phyloP scores from a whole-genome alignment of 768 basidiomycete genomes.

The Pluteus cervinus region DNA sequence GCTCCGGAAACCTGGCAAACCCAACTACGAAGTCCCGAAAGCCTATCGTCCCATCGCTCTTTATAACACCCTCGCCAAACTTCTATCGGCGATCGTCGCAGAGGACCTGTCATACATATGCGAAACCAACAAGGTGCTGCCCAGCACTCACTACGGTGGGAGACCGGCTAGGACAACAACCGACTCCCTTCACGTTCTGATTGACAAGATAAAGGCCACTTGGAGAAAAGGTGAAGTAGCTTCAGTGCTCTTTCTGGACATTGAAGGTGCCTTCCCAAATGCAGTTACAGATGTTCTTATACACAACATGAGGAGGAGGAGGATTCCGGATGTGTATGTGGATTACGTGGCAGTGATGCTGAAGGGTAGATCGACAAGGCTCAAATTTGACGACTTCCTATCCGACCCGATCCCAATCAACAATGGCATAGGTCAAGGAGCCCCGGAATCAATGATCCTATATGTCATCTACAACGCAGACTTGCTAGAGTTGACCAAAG shows the following conservation, averaged over 20 bases:
- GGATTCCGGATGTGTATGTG: conserved; percentile 24
- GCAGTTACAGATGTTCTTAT: conserved; percentile 9
- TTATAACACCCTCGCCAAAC: not conserved
- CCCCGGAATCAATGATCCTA: conserved; percentile 7
- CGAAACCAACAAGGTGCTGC: conserved; percentile 27
- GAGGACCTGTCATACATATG: too few relatives aligned
- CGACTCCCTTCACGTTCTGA: conserved; percentile 26
- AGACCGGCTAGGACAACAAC: conserved; percentile 30
- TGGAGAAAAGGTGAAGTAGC: conserved; percentile 8
- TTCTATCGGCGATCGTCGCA: conserved; percentile 1
- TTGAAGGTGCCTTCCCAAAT: conserved; percentile 10
- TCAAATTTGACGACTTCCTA: not conserved
- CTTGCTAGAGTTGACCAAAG: too few relatives aligned
- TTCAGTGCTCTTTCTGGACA: conserved; percentile 10
- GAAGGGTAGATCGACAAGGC: not conserved
- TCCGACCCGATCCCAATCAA: not conserved
- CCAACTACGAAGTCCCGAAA: conserved; percentile 3
- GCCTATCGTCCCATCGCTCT: conserved; percentile 7
- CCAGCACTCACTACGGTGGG: conserved; percentile 30
- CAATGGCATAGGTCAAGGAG: conserved; percentile 10
- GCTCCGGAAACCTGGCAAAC: conserved; percentile 5
- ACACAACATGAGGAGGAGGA: conserved; percentile 21
- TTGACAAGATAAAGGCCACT: conserved; percentile 24
- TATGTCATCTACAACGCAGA: conserved; percentile 10
- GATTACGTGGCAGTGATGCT: too few relatives aligned